A percentile compares a stretch with the other conserved stretches of the same genome.
Evolutionary conservation across 2,329 filamentous ascomycete species (phyloP).

Genomic region (Diplodia sapinea): DNA sequence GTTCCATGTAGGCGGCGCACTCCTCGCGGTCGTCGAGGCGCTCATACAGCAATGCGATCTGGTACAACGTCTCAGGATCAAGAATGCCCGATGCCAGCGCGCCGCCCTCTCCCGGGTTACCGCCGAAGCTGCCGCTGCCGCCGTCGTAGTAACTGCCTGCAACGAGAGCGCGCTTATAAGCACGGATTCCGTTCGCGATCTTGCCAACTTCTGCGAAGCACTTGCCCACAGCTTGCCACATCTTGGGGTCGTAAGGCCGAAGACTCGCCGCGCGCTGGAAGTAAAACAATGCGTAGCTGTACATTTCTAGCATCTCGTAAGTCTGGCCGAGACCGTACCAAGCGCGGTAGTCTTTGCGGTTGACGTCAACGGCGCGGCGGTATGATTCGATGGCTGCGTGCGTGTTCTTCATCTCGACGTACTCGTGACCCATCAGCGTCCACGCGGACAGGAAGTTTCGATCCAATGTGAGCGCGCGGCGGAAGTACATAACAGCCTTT

Average conservation of each 20-base stretch:
- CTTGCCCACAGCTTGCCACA: slow-evolving; percentile 96
- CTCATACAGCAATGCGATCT: slow-evolving; percentile 91
- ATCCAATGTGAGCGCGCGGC: slow-evolving; percentile 87
- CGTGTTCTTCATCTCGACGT: slow-evolving; percentile 97
- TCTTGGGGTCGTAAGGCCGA: slow-evolving; percentile 95
- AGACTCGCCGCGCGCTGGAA: slow-evolving; percentile 94
- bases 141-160: slow-evolving; percentile 86
- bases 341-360: slow-evolving; percentile 92
- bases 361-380: slow-evolving; percentile 91
- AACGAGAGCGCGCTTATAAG: slow-evolving; percentile 87
- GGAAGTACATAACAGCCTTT: slow-evolving; percentile 97
- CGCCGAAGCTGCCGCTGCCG: slow-evolving; percentile 60
- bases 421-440: slow-evolving; percentile 99
- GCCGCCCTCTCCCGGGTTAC: slow-evolving; percentile 51
- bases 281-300: slow-evolving; percentile 96
- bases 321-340: slow-evolving; percentile 98
- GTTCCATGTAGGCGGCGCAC: slow-evolving; percentile 92
- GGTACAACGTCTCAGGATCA: slow-evolving; percentile 87
- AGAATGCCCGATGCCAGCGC: slow-evolving; percentile 62
- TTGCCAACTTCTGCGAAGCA: slow-evolving; percentile 90
- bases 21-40: slow-evolving; percentile 76
- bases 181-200: slow-evolving; percentile 88
- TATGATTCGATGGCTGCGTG: slow-evolving; percentile 98
- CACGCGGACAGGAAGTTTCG: slow-evolving; percentile 90
- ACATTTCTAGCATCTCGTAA: slow-evolving; percentile 97